Conservation (phyloP, 2,329 filamentous ascomycete genomes). For the Myriosclerotinia scirpicola region DNA sequence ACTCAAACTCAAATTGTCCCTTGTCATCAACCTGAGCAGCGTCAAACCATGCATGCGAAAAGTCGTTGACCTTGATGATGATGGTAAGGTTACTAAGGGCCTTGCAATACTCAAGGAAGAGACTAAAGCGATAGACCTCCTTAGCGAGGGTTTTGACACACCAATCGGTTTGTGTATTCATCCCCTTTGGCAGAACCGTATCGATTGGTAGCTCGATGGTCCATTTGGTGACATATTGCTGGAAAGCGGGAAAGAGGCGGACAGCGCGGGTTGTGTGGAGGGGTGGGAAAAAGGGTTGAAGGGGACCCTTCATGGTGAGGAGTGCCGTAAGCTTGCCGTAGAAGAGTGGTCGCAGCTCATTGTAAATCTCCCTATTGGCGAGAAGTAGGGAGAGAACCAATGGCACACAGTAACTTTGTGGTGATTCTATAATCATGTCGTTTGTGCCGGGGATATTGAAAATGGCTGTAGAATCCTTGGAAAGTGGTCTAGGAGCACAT, state of each 20-base stretch:
- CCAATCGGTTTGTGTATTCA: not conserved
- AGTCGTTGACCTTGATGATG: not conserved
- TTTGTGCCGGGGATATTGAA: not conserved
- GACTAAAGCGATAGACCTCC: not conserved
- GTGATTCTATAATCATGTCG: not conserved
- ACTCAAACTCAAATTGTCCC: not conserved
- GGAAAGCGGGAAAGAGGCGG: not conserved
- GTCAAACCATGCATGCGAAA: constrained; percentile 2
- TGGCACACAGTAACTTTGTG: not conserved
- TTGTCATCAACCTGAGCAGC: not conserved
- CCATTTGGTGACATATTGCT: not conserved
- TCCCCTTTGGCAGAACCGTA: not conserved
- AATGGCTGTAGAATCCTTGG: not conserved
- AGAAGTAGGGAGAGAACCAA: not conserved
- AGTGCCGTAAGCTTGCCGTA: not conserved
- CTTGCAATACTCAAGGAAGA: not conserved
- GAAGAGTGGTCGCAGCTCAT: not conserved
- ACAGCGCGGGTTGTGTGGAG: not conserved
- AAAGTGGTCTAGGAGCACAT: not conserved
- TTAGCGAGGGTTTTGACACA: not conserved
- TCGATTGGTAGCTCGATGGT: not conserved
- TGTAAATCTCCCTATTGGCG: not conserved
- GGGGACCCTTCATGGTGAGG: not conserved
- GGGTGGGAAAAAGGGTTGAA: too few species aligned
- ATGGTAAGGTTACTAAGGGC: not conserved